Base-by-base conservation (phyloP, 176 grass and related monocot species). In the Lolium rigidum region DNA sequence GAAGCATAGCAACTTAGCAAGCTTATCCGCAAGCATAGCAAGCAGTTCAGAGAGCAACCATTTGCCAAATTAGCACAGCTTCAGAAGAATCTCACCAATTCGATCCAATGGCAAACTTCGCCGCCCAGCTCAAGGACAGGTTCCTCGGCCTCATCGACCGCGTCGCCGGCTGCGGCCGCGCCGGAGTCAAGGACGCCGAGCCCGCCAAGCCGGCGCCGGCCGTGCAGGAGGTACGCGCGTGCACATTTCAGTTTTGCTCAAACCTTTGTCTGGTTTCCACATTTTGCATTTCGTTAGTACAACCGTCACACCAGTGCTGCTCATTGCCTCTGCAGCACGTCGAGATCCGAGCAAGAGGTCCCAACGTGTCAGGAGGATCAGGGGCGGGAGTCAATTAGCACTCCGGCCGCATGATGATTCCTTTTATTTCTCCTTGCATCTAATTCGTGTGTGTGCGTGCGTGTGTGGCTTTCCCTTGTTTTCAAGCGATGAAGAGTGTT, bases 91-190 rank as follows among this genome's bases (percentile, higher is more conserved):
- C 51, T 9, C 10, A 8, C 44, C 38, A 57, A 28, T 51, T 35
- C 13, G 1, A 2, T 35, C 41, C 28, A 25, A 90, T 90, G 84
- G 84, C 78, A 31, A 79, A 44, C 59, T 66, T 90, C 70, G 50
- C 82, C 1, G 46, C 10, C 5, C 76, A 90, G 69, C 59, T 90
- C 46, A 90, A 90, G 84, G 88, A 68, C n/a, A 71, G n/a, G 78
- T 44, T 82, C 49, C 37, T 81, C 51, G 82, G 58, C 83, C 78
- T 90, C 35, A n/a, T 86, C 52, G 77, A 46, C n/a, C 78, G 78
- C 57, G 48, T 81, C 67, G 47, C 50, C 59, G 71, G 83, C 84
- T 66, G 47, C 35, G 47, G 76, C 21, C 44, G 55, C 25, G 47
- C 41, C 11, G 50, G 56, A 8, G 56, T 41, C 48, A 77, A 86